A percentile compares a stretch with the other conserved stretches of the same genome.
Evolutionary conservation across 2,329 filamentous ascomycete species (phyloP).

Genomic region (Penicillium sp.): DNA sequence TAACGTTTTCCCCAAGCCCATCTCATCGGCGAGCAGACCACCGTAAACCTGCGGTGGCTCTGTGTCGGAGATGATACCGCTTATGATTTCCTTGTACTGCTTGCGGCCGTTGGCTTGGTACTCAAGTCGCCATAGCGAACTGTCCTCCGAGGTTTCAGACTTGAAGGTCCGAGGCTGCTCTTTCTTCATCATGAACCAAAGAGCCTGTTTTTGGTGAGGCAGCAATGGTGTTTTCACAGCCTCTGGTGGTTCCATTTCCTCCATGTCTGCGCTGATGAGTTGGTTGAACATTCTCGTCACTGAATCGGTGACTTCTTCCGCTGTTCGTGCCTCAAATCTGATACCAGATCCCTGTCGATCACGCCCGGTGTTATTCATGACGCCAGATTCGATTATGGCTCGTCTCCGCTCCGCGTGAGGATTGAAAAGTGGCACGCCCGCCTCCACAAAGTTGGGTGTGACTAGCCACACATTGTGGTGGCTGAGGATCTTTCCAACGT

Average conservation of each 20-base stretch:
- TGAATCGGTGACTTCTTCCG: constrained; percentile 80
- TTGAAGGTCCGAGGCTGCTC: constrained; percentile 62
- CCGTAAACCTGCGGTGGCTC: constrained; percentile 63
- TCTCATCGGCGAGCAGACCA: constrained; percentile 76
- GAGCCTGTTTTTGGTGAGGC: constrained; percentile 80
- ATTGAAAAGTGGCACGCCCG: constrained; percentile 66
- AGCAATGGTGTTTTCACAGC: constrained; percentile 64
- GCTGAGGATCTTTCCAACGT: constrained; percentile 63
- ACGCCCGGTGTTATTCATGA: constrained; percentile 13
- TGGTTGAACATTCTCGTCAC: constrained; percentile 84
- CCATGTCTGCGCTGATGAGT: constrained; percentile 68
- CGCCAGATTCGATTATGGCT: constrained; percentile 32
- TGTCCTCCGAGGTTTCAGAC: constrained; percentile 55
- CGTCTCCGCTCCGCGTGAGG: constrained; percentile 58
- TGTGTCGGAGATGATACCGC: constrained; percentile 56
- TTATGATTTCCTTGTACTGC: constrained; percentile 78
- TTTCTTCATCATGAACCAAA: constrained; percentile 76
- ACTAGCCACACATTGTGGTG: constrained; percentile 63
- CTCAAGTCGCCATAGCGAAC: constrained; percentile 70
- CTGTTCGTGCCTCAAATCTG: constrained; percentile 54
- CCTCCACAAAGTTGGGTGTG: constrained; percentile 59
- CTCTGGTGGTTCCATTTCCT: constrained; percentile 61
- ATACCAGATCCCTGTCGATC: constrained; percentile 20
- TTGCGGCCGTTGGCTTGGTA: constrained; percentile 52
- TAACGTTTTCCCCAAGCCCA: constrained; percentile 82